Conservation (phyloP, 495 filamentous ascomycete genomes). For the Saxispiralis lemnorum region DNA sequence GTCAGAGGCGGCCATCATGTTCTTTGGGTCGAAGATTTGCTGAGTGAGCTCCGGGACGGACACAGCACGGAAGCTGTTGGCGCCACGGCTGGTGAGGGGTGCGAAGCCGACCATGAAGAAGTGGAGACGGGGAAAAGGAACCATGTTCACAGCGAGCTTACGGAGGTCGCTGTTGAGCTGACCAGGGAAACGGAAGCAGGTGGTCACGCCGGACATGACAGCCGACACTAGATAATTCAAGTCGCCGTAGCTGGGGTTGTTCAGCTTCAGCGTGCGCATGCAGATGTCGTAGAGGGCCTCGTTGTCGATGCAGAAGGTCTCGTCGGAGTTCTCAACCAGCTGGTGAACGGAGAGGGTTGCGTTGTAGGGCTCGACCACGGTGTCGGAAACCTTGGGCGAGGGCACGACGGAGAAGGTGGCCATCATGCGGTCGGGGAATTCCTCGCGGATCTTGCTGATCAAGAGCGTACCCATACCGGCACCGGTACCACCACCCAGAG, state of each 20-base stretch:
- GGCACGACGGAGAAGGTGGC: slow-evolving; percentile 98
- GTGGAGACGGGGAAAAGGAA: slow-evolving; percentile 99
- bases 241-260: slow-evolving; percentile 95
- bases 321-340: slow-evolving; percentile 99
- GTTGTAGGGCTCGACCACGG: slow-evolving; percentile 99
- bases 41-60: slow-evolving; percentile 97
- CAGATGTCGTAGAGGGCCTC: slow-evolving; percentile 99
- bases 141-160: slow-evolving; percentile 99
- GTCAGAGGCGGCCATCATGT: slow-evolving; percentile 99
- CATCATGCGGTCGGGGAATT: slow-evolving; percentile 99
- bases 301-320: slow-evolving; percentile 99
- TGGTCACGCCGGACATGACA: slow-evolving; percentile 99
- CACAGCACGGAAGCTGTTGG: slow-evolving; percentile 90
- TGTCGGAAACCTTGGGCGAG: slow-evolving; percentile 99
- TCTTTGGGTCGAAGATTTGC: slow-evolving; percentile 99
- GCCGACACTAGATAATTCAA: slow-evolving; percentile 98
- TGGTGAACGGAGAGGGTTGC: slow-evolving; percentile 98
- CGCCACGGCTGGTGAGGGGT: slow-evolving; percentile 89
- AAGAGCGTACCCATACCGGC: slow-evolving; percentile 99
- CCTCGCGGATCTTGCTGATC: slow-evolving; percentile 99
- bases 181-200: slow-evolving; percentile 95
- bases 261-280: slow-evolving; percentile 98
- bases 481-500: slow-evolving; percentile 98
- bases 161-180: slow-evolving; percentile 99
- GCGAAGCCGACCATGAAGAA: slow-evolving; percentile 99